Percentiles rank a stretch among this genome's conserved stretches.
phyloP scores from a whole-genome alignment of 345 rosid species.

The Gossypium herbaceum region DNA sequence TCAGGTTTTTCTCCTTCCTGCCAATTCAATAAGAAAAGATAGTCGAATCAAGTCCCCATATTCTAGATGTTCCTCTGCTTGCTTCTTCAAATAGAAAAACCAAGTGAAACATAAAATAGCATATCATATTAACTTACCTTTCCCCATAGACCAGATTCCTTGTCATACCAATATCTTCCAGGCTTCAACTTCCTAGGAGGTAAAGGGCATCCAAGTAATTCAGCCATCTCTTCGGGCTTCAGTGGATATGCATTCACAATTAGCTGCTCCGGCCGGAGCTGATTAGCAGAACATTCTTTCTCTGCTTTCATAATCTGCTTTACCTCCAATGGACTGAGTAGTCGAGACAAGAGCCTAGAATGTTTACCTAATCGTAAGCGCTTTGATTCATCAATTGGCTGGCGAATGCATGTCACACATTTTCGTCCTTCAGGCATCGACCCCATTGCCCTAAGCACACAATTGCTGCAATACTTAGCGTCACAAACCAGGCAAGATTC shows the following conservation, averaged over 20 bases:
- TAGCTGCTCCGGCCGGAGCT: constrained; percentile 88
- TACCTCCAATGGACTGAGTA: constrained; percentile 91
- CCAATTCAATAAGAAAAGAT: constrained; percentile 24
- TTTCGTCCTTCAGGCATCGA: constrained; percentile 99
- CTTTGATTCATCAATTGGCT: constrained; percentile 84
- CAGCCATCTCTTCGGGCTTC: constrained; percentile 88
- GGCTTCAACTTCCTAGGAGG: constrained; percentile 91
- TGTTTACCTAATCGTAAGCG: constrained; percentile 69
- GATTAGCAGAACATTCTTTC: constrained; percentile 90
- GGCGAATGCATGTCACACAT: constrained; percentile 80
- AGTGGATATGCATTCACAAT: constrained; percentile 77
- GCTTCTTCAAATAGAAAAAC: neutral
- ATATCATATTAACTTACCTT: constrained; percentile 42
- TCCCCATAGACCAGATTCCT: constrained; percentile 99
- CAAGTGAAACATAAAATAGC: constrained; percentile 16
- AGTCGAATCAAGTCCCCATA: neutral
- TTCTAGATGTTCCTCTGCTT: neutral
- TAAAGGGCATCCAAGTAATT: constrained; percentile 63
- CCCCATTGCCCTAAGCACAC: constrained; percentile 97
- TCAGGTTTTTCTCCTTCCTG: constrained; percentile 98
- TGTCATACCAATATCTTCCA: constrained; percentile 96
- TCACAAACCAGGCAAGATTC: constrained; percentile 93
- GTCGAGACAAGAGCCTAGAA: constrained; percentile 64
- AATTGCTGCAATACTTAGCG: constrained; percentile 84
- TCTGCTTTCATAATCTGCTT: constrained; percentile 99